Conservation (phyloP, 352 stramenopile species). For the Phytophthora fragariae region DNA sequence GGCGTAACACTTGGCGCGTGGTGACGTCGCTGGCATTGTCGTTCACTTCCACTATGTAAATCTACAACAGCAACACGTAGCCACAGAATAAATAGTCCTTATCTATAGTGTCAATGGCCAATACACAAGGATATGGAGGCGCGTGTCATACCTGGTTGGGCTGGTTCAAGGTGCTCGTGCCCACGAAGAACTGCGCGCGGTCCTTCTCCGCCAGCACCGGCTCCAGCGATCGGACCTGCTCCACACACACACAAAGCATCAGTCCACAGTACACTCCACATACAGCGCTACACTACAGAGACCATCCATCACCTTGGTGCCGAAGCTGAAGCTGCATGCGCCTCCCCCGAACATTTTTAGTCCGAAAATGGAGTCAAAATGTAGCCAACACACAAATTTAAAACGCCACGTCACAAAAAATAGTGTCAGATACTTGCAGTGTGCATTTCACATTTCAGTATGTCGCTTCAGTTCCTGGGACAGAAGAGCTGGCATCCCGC, state of each 20-base stretch:
- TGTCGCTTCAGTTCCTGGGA: constrained; percentile 86
- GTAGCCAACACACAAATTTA: background rate
- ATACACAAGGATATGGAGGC: background rate
- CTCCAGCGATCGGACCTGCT: constrained; percentile 72
- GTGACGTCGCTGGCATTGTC: constrained; percentile 47
- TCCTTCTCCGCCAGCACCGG: constrained; percentile 72
- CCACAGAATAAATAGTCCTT: background rate
- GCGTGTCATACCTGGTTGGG: constrained; percentile 58
- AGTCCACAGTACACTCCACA: background rate
- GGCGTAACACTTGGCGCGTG: constrained; percentile 51
- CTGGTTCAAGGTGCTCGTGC: constrained; percentile 69
- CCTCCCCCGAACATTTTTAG: constrained; percentile 40
- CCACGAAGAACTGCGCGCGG: constrained; percentile 68
- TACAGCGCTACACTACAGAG: background rate
- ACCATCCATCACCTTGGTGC: constrained; percentile 36
- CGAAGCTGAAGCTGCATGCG: constrained; percentile 54
- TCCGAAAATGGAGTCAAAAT: background rate
- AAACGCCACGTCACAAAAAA: no score
- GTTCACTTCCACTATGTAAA: constrained; percentile 70
- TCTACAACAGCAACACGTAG: constrained; percentile 26
- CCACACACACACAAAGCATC: background rate
- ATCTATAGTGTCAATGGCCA: background rate
- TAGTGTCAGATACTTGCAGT: no score
- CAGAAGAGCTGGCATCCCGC: constrained; percentile 84
- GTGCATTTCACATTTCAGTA: constrained; percentile 13